Base-by-base conservation (phyloP, 129 eudicot genomes). In the Pittosporum tobira region DNA sequence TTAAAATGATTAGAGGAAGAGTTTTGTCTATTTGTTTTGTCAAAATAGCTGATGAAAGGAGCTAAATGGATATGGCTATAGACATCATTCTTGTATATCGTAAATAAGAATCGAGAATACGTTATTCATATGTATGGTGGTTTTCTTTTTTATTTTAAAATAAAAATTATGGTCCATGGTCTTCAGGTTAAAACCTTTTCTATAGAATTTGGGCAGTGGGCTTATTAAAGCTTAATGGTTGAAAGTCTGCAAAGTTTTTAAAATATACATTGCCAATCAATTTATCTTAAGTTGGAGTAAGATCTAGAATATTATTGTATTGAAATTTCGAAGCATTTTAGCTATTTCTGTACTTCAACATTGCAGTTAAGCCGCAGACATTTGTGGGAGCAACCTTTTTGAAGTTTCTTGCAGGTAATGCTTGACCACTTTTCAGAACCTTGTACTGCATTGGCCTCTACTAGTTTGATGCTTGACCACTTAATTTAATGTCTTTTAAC, bases 381-480 rank as follows among this genome's bases (percentile, higher is more conserved):
- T 64, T 81, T 56, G 95, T 79, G 2, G 98, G 98, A 71, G 98
- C 96, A 31, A 83, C 84, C 53, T 91, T 91, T 76, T 66, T 83
- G 77, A 86, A 86, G 85, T 76, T 83, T 76, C 94, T 90, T 77
- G 66, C 89, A 69, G 95, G 98, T 90, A 82, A 62, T 37, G 11
- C 29, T 44, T 19, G 18, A 12, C 48, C 16, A 26, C 61, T 0
- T 43, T n/a, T 26, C 10, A 18, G 21, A 22, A 28, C 14, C 22
- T 61, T 42, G 38, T 59, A 14, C 8, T 26, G 51, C 36, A n/a
- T n/a, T n/a, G n/a, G n/a, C n/a, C n/a, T n/a, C n/a, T n/a, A n/a
- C n/a, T n/a, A n/a, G n/a, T n/a, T n/a, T 88, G 80, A 49, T 26
- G 14, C 26, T 38, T 16, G 10, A 9, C 55, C n/a, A 37, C 66